Evolutionary conservation across 768 basidiomycete species (phyloP).

Genomic region (Amanita rubescens): DNA sequence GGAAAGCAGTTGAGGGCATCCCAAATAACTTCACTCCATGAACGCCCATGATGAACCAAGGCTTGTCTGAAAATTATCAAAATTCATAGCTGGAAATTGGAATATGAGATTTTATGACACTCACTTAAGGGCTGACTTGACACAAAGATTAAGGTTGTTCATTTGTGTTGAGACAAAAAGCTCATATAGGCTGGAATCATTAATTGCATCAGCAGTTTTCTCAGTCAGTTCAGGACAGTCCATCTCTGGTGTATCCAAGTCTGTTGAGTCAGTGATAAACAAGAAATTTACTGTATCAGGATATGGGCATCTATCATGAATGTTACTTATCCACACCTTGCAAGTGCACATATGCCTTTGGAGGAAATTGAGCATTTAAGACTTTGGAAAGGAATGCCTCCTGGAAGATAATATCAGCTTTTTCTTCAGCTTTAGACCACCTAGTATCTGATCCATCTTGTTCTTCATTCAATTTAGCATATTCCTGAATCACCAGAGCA

Average conservation of each 20-base stretch:
- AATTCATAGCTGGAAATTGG: not conserved
- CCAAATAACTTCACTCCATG: not conserved
- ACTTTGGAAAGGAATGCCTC: not conserved
- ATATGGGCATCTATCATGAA: not conserved
- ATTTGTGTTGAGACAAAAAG: conserved; percentile 19
- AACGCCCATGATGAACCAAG: not conserved
- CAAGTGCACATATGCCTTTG: not conserved
- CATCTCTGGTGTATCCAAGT: conserved; percentile 11
- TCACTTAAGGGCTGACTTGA: conserved; percentile 10
- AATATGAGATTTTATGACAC: not conserved
- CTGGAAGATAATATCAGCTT: conserved; percentile 12
- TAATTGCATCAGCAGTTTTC: conserved; percentile 15
- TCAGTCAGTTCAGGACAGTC: conserved; percentile 11
- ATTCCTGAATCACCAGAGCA: conserved; percentile 18
- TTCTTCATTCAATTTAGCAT: conserved; percentile 7
- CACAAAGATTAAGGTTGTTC: conserved; percentile 17
- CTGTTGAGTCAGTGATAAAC: no score
- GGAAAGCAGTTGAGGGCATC: not conserved
- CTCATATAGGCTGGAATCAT: conserved; percentile 11
- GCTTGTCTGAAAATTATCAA: no score
- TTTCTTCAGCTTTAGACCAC: conserved; percentile 7
- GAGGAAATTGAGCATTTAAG: not conserved
- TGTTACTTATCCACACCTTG: not conserved
- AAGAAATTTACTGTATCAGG: not conserved
- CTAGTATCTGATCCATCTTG: conserved; percentile 8